These are phyloP conservation scores for Noccaea caerulescens DNA, from an alignment of 345 rosid species.

Conservation along the genomic window DNA sequence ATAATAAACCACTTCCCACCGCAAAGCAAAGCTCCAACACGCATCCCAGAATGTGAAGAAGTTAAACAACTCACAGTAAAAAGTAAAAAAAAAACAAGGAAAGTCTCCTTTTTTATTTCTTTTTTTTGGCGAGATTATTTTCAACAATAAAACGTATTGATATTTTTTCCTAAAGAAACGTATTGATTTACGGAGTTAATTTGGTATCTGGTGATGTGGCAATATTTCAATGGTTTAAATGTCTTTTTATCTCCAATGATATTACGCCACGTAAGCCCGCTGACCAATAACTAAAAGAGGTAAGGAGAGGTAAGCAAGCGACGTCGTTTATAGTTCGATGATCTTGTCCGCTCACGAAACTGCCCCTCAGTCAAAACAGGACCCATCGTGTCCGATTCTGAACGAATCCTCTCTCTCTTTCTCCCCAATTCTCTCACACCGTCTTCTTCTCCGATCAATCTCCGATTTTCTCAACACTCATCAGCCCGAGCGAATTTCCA, in stretches of 20 bases:
- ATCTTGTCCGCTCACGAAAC: slow-evolving; percentile 42
- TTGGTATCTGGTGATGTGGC: slow-evolving; percentile 22
- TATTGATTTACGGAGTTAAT: slow-evolving; percentile 1
- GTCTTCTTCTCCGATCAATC: slow-evolving; percentile 39
- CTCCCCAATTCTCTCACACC: slow-evolving; percentile 17
- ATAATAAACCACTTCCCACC: too few relatives aligned
- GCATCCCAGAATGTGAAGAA: too few relatives aligned
- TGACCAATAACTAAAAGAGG: slow-evolving; percentile 21
- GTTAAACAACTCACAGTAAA: too few relatives aligned
- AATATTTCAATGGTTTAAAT: slow-evolving; percentile 23
- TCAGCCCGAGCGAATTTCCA: slow-evolving; percentile 20
- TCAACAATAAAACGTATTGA: not conserved
- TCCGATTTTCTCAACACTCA: not conserved
- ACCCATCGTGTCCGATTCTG: slow-evolving; percentile 36
- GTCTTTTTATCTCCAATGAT: slow-evolving; percentile 1
- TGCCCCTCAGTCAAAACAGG: slow-evolving; percentile 40
- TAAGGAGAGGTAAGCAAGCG: slow-evolving; percentile 10
- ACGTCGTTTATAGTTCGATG: slow-evolving; percentile 42
- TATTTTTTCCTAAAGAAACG: not conserved
- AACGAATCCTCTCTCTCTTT: slow-evolving; percentile 26
- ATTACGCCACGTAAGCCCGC: slow-evolving; percentile 28
- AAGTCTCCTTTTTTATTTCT: not conserved
- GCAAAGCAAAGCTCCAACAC: too few relatives aligned
- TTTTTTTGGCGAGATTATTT: too few relatives aligned
- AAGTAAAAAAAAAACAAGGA: too few relatives aligned